Percentiles rank a stretch among this genome's conserved stretches.
phyloP scores from a whole-genome alignment of 2,329 filamentous ascomycete species.

The Sordariomycetes sp. region DNA sequence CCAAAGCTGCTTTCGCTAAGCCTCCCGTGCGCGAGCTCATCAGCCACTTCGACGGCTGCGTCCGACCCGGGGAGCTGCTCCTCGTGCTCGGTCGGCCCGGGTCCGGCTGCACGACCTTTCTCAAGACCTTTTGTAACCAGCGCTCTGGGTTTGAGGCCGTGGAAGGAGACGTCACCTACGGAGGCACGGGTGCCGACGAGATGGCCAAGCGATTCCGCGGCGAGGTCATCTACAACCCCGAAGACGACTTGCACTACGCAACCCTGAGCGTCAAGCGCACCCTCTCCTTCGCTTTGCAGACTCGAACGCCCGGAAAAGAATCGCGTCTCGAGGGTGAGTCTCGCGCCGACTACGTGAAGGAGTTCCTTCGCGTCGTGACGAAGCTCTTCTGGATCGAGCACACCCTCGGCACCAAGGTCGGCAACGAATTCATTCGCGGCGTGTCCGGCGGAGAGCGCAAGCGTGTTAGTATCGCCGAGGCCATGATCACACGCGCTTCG shows the following conservation, averaged over 20 bases:
- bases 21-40: constrained; percentile 56
- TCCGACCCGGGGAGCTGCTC: constrained; percentile 32
- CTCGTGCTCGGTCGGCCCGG: constrained; percentile 58
- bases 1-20: constrained; percentile 42
- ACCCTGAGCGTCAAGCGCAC: constrained; percentile 60
- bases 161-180: constrained; percentile 56
- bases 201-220: constrained; percentile 47
- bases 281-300: constrained; percentile 56
- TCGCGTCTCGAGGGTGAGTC: constrained; percentile 49
- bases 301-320: constrained; percentile 44
- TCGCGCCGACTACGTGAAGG: constrained; percentile 42
- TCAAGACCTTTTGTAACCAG: constrained; percentile 66
- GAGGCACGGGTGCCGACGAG: constrained; percentile 31
- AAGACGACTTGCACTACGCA: constrained; percentile 60
- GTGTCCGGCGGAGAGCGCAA: constrained; percentile 60
- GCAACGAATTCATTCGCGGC: constrained; percentile 56
- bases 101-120: constrained; percentile 63
- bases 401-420: constrained; percentile 59
- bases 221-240: constrained; percentile 60
- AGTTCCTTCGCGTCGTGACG: constrained; percentile 51
- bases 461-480: constrained; percentile 68
- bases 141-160: constrained; percentile 54
- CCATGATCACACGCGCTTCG: constrained; percentile 45
- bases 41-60: constrained; percentile 55
- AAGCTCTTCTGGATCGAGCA: constrained; percentile 66